A percentile compares a stretch with the other conserved stretches of the same genome.
Evolutionary conservation across 495 filamentous ascomycete genomes (phyloP).

Genomic region (Penicillium lagena): DNA sequence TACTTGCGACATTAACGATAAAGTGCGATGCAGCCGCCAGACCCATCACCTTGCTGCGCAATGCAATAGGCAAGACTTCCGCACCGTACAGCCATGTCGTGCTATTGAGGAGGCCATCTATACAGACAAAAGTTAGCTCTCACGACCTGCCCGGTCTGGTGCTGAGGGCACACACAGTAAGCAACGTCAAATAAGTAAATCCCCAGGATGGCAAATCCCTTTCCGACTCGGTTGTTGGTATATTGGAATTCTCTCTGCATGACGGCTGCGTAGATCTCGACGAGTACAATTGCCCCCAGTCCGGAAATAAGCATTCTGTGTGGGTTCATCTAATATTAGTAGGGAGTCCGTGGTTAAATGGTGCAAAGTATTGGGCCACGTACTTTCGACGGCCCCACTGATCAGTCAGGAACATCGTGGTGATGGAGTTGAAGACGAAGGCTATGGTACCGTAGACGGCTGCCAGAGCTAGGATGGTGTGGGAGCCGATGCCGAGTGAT

Average conservation of each 20-base stretch:
- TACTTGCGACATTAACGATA: conserved; percentile 50
- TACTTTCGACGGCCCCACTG: conserved; percentile 56
- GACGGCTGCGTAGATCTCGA: conserved; percentile 54
- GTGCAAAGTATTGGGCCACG: not conserved
- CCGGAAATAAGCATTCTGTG: conserved; percentile 48
- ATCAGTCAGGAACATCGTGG: conserved; percentile 49
- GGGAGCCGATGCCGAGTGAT: conserved; percentile 45
- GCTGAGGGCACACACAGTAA: conserved; percentile 38
- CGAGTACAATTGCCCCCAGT: conserved; percentile 40
- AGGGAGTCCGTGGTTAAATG: no score
- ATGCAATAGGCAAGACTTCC: conserved; percentile 49
- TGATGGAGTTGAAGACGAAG: conserved; percentile 46
- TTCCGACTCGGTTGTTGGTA: conserved; percentile 47
- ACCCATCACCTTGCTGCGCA: conserved; percentile 55
- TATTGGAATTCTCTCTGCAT: conserved; percentile 53
- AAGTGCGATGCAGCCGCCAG: conserved; percentile 51
- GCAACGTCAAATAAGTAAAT: conserved; percentile 53
- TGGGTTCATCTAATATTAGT: no score
- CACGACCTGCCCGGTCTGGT: not conserved
- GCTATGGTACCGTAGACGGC: conserved; percentile 51
- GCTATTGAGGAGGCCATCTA: conserved; percentile 53
- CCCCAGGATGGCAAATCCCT: conserved; percentile 54
- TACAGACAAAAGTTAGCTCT: conserved; percentile 1
- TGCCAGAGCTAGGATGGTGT: conserved; percentile 47
- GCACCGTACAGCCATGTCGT: conserved; percentile 57